Conservation (phyloP, 140 eudicot species). For the Cichorium intybus region DNA sequence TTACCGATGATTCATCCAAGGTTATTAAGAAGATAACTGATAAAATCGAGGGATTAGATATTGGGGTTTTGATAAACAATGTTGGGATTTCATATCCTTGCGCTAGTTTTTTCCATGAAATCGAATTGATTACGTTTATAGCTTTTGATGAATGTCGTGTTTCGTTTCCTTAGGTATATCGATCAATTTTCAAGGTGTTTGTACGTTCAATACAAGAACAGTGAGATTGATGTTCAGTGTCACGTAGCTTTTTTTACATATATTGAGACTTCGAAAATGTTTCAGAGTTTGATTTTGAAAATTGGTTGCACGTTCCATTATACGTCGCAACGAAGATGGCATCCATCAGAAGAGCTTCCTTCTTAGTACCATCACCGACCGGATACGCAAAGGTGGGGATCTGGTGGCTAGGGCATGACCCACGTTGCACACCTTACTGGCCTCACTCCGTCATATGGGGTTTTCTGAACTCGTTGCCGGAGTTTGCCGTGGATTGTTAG, state of each 20-base stretch:
- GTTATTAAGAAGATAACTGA: constrained; percentile 50
- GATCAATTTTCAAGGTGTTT: too few relatives aligned
- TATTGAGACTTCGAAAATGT: not conserved
- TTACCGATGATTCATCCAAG: constrained; percentile 50
- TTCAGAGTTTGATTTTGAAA: too few relatives aligned
- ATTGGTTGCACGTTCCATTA: constrained; percentile 46
- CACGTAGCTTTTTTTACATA: constrained; percentile 38
- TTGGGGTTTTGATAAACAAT: too few relatives aligned
- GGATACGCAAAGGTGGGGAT: constrained; percentile 45
- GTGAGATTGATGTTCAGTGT: constrained; percentile 69
- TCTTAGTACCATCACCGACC: constrained; percentile 60
- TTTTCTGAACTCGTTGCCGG: constrained; percentile 38
- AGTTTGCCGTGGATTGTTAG: constrained; percentile 35
- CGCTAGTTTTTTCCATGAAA: too few relatives aligned
- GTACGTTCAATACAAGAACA: constrained; percentile 56
- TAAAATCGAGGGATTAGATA: constrained; percentile 41
- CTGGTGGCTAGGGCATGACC: constrained; percentile 51
- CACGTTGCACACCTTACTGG: constrained; percentile 68
- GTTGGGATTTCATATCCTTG: too few relatives aligned
- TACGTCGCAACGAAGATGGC: constrained; percentile 67
- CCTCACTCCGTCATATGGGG: constrained; percentile 51
- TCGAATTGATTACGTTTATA: too few relatives aligned
- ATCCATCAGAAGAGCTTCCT: constrained; percentile 47
- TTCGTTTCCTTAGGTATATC: too few relatives aligned
- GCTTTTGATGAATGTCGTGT: too few relatives aligned